These are phyloP conservation scores for Claviceps sp. DNA, from an alignment of 2,329 filamentous ascomycete genomes.

Conservation along the genomic window DNA sequence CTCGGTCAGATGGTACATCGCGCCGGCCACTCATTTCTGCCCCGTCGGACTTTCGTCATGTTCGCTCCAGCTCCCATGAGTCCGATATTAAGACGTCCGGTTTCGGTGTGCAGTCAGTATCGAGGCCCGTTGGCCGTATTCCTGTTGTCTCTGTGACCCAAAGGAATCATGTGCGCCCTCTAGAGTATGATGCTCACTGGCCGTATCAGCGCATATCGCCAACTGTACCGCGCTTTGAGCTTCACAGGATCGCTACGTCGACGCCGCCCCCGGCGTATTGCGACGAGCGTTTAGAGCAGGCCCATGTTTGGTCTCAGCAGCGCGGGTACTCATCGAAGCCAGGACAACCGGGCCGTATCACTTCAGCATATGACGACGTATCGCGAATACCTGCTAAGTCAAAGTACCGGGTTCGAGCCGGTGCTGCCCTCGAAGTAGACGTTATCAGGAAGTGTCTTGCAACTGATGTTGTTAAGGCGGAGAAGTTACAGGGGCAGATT, in stretches of 20 bases:
- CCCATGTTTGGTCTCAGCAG: constrained; percentile 20
- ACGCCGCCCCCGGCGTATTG: constrained; percentile 23
- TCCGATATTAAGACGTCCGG: constrained; percentile 13
- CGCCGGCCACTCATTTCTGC: constrained; percentile 44
- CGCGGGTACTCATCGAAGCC: constrained; percentile 39
- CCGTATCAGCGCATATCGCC: constrained; percentile 34
- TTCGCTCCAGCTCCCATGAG: constrained; percentile 34
- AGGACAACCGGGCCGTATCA: constrained; percentile 18
- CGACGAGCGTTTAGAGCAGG: constrained; percentile 20
- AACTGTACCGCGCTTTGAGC: constrained; percentile 37
- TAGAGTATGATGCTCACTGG: constrained; percentile 42
- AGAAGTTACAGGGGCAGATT: constrained; percentile 44
- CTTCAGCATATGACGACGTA: constrained; percentile 8
- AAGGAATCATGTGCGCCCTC: constrained; percentile 33
- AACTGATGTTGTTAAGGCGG: constrained; percentile 43
- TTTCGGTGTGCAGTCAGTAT: constrained; percentile 3
- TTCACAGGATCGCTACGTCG: constrained; percentile 23
- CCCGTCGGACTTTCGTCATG: constrained; percentile 46
- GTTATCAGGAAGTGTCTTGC: constrained; percentile 41
- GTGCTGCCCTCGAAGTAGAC: constrained; percentile 34
- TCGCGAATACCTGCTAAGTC: constrained; percentile 31
- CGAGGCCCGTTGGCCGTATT: neutral
- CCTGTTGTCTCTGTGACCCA: constrained; percentile 12
- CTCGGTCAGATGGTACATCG: constrained; percentile 30
- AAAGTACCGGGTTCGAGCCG: constrained; percentile 24